A percentile compares a stretch with the other conserved stretches of the same genome.
Evolutionary conservation across 495 filamentous ascomycete species (phyloP).

Genomic region (Daldinia loculata): DNA sequence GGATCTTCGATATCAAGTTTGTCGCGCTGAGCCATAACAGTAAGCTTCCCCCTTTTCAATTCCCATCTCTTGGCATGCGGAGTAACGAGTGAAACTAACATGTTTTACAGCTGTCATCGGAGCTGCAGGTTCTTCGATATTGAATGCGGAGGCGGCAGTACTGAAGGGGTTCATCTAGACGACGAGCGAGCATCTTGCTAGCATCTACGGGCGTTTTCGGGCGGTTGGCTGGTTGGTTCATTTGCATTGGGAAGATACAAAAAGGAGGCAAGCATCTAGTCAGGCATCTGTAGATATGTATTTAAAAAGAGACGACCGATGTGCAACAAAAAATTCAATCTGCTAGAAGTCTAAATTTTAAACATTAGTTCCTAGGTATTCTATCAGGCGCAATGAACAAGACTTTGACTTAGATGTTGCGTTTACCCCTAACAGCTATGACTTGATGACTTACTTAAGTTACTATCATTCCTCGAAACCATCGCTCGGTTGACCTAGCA

Average conservation of each 20-base stretch:
- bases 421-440: too few relatives aligned
- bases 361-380: not conserved
- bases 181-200: conserved; percentile 27
- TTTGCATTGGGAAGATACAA: conserved; percentile 10
- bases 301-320: not conserved
- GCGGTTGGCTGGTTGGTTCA: conserved; percentile 4
- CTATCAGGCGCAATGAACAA: not conserved
- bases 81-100: conserved; percentile 8
- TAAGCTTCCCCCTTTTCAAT: conserved; percentile 50
- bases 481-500: too few relatives aligned
- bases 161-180: conserved; percentile 82
- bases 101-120: conserved; percentile 76
- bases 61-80: not conserved
- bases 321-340: not conserved
- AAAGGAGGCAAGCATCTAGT: not conserved
- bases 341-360: not conserved
- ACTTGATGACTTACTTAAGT: too few relatives aligned
- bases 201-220: conserved; percentile 17
- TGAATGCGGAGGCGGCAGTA: conserved; percentile 93
- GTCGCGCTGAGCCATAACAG: conserved; percentile 86
- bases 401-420: not conserved
- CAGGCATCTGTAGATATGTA: not conserved
- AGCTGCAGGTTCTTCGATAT: conserved; percentile 90
- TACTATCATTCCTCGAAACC: too few relatives aligned
- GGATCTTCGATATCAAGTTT: conserved; percentile 84